Evolutionary conservation across 1,284 basidiomycete genomes (phyloP), one percentile per base, ranked within the genome.

Genomic region (Malassezia furfur): DNA sequence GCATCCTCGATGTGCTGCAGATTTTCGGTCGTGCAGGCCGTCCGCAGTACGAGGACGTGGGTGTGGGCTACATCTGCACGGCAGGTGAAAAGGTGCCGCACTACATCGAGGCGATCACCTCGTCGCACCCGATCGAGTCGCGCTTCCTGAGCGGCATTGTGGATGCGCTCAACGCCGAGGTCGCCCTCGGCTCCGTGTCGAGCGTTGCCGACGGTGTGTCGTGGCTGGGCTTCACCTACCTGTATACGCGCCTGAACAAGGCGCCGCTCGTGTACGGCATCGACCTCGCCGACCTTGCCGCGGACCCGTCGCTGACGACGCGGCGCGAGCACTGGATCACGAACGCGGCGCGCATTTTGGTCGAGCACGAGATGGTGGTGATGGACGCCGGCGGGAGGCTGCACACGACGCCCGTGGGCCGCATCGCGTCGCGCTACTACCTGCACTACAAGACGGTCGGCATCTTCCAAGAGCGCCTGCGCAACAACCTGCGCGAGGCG

Each of bases 21-120:
- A 89, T 98, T 40, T 96, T 98, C 68, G 94, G 94, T 70, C 85
- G 94, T 75, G 94, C 93, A 54, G 94, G 94, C 70, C 85, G 94
- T 55, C 94, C 94, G 0, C 94, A 94, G 14, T 81, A 96, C 61
- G 94, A 98, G 76, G 84, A 83, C 14, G 91, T 90, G 61, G 94
- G 94, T 74, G 91, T 93, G 63, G 93, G 94, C 4, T 98, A 88
- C 75, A 96, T 99, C 63, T 93, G 89, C 64, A 98, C 94, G 0
- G 85, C 86, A 0, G 83, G 86, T 35, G 94, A 99, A 69, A 96
- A 93, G 75, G 81, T 99, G 12, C 80, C 83, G 5, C 91, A 98
- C 76, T 98, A 98, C 69, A 81, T 96, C 31, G 83, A 91, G 65
- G 84, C 86, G 15, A 85, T 96, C 58, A 87, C 85, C 47, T 86